Evolutionary conservation across 116 monocot genomes (phyloP).

Genomic region (Zostera marina): DNA sequence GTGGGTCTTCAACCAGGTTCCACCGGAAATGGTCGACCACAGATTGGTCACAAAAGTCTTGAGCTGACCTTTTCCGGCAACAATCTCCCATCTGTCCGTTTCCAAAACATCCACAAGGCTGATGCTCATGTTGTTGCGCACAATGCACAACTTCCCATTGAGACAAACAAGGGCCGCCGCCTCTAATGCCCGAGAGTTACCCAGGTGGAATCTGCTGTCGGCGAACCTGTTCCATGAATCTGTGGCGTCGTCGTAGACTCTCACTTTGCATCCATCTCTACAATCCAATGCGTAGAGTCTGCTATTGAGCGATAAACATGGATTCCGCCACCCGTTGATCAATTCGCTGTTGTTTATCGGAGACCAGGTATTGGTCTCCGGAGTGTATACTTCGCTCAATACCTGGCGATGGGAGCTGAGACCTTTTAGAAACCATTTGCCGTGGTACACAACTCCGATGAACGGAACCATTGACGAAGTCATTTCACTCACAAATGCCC

Average conservation of each 20-base stretch:
- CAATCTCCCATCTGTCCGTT: slow-evolving; percentile 16
- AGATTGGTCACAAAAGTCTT: slow-evolving; percentile 27
- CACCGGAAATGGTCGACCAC: slow-evolving; percentile 29
- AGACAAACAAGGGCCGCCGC: slow-evolving; percentile 24
- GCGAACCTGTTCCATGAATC: slow-evolving; percentile 23
- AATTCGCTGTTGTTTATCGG: slow-evolving; percentile 18
- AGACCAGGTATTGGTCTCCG: slow-evolving; percentile 18
- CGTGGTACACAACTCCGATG: slow-evolving; percentile 24
- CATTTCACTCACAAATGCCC: slow-evolving; percentile 27
- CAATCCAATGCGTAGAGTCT: slow-evolving; percentile 28
- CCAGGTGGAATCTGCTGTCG: slow-evolving; percentile 27
- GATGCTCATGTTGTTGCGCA: slow-evolving; percentile 35
- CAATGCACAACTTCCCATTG: slow-evolving; percentile 28
- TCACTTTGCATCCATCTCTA: slow-evolving; percentile 31
- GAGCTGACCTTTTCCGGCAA: slow-evolving; percentile 19
- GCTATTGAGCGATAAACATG: slow-evolving; percentile 22
- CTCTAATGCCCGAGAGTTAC: slow-evolving; percentile 26
- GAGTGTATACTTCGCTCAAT: slow-evolving; percentile 25
- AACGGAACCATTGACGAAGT: slow-evolving; percentile 21
- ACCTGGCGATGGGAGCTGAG: slow-evolving; percentile 25
- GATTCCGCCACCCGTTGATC: slow-evolving; percentile 27
- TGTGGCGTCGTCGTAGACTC: slow-evolving; percentile 19
- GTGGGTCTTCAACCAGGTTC: slow-evolving; percentile 19
- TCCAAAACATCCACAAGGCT: slow-evolving; percentile 20
- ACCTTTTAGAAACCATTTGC: slow-evolving; percentile 34